Conservation (phyloP, 768 basidiomycete species). For the Boletus coccyginus region DNA sequence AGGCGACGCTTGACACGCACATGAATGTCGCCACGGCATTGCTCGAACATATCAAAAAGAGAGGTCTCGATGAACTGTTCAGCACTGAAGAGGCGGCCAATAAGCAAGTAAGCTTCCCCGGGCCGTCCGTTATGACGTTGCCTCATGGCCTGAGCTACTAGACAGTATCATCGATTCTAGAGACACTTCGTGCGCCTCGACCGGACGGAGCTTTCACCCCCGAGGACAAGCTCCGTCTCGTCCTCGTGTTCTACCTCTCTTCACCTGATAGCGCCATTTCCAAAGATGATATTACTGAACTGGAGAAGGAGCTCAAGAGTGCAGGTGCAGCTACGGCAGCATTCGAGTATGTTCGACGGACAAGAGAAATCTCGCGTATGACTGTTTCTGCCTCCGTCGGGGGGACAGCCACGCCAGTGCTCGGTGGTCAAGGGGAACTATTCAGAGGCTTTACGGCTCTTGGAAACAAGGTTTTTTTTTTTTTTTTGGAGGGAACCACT, state of each 20-base stretch:
- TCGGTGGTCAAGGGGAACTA: conserved; percentile 79
- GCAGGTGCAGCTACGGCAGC: conserved; percentile 78
- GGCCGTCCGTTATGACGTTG: background rate
- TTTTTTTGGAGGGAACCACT: background rate
- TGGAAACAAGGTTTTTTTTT: conserved; percentile 70
- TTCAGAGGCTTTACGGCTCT: conserved; percentile 93
- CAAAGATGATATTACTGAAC: conserved; percentile 85
- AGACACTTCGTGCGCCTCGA: conserved; percentile 76
- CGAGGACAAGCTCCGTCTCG: conserved; percentile 87
- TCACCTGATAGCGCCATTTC: conserved; percentile 74
- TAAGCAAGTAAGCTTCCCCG: conserved; percentile 59
- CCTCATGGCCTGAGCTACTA: conserved; percentile 29
- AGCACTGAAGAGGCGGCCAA: conserved; percentile 89
- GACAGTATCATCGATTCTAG: conserved; percentile 78
- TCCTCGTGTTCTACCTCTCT: conserved; percentile 94
- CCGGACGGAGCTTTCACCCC: conserved; percentile 64
- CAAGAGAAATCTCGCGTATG: conserved; percentile 92
- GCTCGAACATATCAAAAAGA: conserved; percentile 91
- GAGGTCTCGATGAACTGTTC: conserved; percentile 96
- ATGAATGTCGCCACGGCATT: conserved; percentile 99
- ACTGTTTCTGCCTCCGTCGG: conserved; percentile 62
- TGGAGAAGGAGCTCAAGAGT: conserved; percentile 83
- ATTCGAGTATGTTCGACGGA: conserved; percentile 89
- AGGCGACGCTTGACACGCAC: conserved; percentile 95
- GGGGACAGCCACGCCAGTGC: conserved; percentile 63